phyloP scores from a whole-genome alignment of 176 grass and related monocot genomes.

The Bothriochloa decipiens region DNA sequence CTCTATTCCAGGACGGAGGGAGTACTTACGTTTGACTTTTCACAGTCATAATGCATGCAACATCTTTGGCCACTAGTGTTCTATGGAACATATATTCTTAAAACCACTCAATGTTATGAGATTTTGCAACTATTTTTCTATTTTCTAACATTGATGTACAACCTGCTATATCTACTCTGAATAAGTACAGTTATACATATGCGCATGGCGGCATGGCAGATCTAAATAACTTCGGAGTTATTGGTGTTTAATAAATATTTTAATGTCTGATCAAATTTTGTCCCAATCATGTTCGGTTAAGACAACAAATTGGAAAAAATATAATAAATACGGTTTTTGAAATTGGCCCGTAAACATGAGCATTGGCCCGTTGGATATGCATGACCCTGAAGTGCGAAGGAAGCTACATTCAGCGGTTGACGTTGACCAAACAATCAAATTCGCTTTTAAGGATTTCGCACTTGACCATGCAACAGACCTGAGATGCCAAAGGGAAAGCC shows the following conservation, averaged over 20 bases:
- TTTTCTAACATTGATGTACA: too few relatives aligned
- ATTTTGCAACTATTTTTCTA: too few relatives aligned
- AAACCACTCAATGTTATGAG: background rate
- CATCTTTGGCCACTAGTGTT: background rate
- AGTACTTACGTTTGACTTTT: background rate
- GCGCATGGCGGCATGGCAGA: background rate
- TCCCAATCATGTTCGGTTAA: background rate
- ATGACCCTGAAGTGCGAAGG: background rate
- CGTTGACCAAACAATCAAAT: background rate
- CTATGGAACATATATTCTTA: background rate
- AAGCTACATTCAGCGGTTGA: background rate
- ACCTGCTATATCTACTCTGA: background rate
- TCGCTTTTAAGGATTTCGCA: background rate
- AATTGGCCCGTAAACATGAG: background rate
- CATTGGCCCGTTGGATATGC: background rate
- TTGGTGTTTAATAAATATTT: too few relatives aligned
- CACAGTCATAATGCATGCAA: background rate
- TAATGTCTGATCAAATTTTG: background rate
- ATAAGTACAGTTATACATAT: background rate
- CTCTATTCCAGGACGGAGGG: too few relatives aligned
- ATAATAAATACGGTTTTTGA: background rate
- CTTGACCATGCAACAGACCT: background rate
- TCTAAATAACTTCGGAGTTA: background rate
- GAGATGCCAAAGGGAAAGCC: background rate
- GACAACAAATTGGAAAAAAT: background rate